Conservation (phyloP, 176 grass and related monocot species). For the Dendrocalamus sinicus region DNA sequence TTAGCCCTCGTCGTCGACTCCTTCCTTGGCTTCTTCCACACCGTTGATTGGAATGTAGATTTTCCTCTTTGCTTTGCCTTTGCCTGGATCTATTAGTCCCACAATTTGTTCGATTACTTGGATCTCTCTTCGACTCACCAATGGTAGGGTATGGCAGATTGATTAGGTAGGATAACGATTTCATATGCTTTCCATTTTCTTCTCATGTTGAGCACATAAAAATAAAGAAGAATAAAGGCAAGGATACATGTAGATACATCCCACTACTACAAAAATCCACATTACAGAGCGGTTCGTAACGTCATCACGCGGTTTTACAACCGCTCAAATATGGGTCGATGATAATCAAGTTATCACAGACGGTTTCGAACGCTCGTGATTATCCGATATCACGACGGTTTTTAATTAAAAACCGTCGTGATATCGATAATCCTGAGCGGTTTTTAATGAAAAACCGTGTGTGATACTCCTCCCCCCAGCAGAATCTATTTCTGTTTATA, state of each 20-base stretch:
- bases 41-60: conserved; percentile 74
- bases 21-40: conserved; percentile 79
- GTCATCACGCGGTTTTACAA: no score
- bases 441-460: no score
- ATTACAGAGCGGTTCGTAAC: no score
- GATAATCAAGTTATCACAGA: no score
- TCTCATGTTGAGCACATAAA: background rate
- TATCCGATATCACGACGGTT: no score
- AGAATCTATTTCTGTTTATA: no score
- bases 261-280: no score
- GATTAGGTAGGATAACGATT: background rate
- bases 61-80: background rate
- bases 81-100: background rate
- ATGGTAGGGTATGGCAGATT: background rate
- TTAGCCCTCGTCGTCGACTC: conserved; percentile 65
- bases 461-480: no score
- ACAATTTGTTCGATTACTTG: background rate
- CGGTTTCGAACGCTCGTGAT: no score
- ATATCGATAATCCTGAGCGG: no score
- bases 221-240: background rate
- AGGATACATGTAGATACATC: background rate
- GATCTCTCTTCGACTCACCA: background rate
- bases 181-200: background rate
- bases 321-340: no score
- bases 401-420: no score